A percentile compares a stretch with the other conserved stretches of the same genome.
Evolutionary conservation across 306 rosid genomes (phyloP).

Genomic region (Quercus dentata): DNA sequence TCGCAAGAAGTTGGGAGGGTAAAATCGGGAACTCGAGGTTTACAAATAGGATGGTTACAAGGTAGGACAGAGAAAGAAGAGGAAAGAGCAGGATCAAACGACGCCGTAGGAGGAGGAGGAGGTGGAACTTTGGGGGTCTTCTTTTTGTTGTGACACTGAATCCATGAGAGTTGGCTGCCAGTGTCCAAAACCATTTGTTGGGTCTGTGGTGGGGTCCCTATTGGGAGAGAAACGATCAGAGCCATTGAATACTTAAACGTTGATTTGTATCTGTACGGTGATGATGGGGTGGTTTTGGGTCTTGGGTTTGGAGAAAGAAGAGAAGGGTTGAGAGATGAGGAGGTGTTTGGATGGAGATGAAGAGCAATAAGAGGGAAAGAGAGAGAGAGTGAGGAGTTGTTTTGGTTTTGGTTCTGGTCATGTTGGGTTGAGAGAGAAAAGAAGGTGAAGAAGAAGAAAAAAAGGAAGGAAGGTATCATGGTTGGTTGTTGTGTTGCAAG

Average conservation of each 20-base stretch:
- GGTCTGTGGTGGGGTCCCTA: slow-evolving; percentile 85
- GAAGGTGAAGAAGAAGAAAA: slow-evolving; percentile 20
- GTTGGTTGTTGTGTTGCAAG: neutral
- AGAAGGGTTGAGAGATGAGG: slow-evolving; percentile 27
- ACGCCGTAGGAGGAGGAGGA: slow-evolving; percentile 39
- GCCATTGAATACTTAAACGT: slow-evolving; percentile 63
- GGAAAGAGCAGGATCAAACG: slow-evolving; percentile 80
- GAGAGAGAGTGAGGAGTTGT: slow-evolving; percentile 28
- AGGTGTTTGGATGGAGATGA: slow-evolving; percentile 26
- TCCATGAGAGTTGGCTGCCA: slow-evolving; percentile 89
- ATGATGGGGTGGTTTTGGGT: slow-evolving; percentile 7
- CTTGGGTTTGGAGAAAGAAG: slow-evolving; percentile 21
- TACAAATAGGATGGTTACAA: slow-evolving; percentile 74
- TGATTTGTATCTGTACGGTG: slow-evolving; percentile 38
- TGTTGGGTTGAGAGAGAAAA: slow-evolving; percentile 9
- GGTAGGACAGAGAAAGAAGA: slow-evolving; percentile 79
- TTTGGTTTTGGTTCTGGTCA: neutral
- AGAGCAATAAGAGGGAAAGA: slow-evolving; percentile 51
- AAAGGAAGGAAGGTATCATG: neutral
- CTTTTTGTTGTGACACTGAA: slow-evolving; percentile 54
- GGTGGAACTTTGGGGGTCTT: slow-evolving; percentile 21
- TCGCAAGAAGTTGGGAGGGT: slow-evolving; percentile 88
- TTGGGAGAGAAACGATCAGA: slow-evolving; percentile 61
- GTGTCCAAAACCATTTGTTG: slow-evolving; percentile 83
- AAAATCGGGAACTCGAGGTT: slow-evolving; percentile 83